These are phyloP conservation scores for Sclerotinia spermophila DNA, from an alignment of 2,329 filamentous ascomycete genomes.

Conservation along the genomic window DNA sequence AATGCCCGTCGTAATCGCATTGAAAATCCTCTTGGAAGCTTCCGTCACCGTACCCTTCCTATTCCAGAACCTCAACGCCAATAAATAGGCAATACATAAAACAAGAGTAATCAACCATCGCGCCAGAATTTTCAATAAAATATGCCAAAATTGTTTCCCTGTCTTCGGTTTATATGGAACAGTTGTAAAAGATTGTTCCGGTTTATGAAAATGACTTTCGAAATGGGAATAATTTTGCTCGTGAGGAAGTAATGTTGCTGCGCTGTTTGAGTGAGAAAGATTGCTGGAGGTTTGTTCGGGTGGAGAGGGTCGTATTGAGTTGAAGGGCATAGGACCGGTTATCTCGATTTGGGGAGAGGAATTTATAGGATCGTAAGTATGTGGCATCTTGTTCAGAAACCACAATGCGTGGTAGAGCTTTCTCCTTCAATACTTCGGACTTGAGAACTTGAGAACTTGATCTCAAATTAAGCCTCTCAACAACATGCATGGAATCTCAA, in stretches of 20 bases:
- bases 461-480: neutral
- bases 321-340: neutral
- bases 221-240: neutral
- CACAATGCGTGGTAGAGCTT: neutral
- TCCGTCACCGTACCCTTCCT: slow-evolving; percentile 35
- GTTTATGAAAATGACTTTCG: neutral
- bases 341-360: neutral
- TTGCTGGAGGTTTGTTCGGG: neutral
- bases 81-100: slow-evolving; percentile 30
- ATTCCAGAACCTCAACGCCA: slow-evolving; percentile 23
- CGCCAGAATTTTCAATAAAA: slow-evolving; percentile 27
- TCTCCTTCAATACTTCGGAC: neutral
- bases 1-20: slow-evolving; percentile 44
- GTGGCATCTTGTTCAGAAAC: neutral
- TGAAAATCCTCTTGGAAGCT: slow-evolving; percentile 42
- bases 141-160: slow-evolving; percentile 29
- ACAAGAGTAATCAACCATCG: slow-evolving; percentile 28
- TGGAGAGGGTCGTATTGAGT: neutral
- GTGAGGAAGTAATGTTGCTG: neutral
- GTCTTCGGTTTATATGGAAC: slow-evolving; percentile 14
- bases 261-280: neutral
- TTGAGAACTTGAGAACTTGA: neutral
- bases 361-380: neutral
- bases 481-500: too few relatives aligned
- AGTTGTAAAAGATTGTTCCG: neutral